Percentiles rank a stretch among this genome's conserved stretches.
Evolutionary conservation across 768 basidiomycete genomes (phyloP).

Genomic region (Boletus huronensis): DNA sequence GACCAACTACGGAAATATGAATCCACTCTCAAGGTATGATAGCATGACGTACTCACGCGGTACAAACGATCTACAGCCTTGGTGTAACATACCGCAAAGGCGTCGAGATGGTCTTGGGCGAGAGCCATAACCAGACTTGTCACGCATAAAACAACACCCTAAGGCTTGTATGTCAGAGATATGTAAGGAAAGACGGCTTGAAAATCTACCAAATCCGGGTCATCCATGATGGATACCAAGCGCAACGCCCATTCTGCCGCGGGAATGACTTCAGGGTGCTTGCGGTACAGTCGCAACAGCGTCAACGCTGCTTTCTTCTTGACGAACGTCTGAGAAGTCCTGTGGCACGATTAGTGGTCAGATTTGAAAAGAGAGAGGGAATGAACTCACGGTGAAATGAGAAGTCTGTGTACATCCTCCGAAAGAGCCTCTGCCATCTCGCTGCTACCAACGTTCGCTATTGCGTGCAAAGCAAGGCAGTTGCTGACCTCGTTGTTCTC

Average conservation of each 20-base stretch:
- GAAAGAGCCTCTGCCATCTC: conserved; percentile 97
- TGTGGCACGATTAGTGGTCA: conserved; percentile 32
- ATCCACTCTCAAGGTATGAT: background rate
- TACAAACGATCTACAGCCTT: conserved; percentile 90
- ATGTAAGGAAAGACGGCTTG: background rate
- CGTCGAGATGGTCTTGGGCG: conserved; percentile 90
- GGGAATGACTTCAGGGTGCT: conserved; percentile 92
- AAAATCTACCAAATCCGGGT: conserved; percentile 69
- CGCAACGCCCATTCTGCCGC: conserved; percentile 94
- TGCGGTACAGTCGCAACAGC: conserved; percentile 87
- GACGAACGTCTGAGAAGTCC: conserved; percentile 92
- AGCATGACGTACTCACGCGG: conserved; percentile 47
- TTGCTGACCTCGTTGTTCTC: conserved; percentile 93
- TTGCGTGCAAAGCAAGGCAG: conserved; percentile 94
- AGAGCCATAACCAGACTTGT: conserved; percentile 91
- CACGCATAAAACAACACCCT: conserved; percentile 95
- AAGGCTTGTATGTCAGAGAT: conserved; percentile 5
- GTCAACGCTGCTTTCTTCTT: conserved; percentile 99
- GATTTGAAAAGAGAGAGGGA: conserved; percentile 1
- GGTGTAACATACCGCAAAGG: conserved; percentile 88
- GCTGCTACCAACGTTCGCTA: conserved; percentile 95
- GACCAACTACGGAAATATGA: conserved; percentile 56
- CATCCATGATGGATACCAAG: conserved; percentile 95
- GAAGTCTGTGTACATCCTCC: conserved; percentile 88
- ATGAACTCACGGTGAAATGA: conserved; percentile 83